Evolutionary conservation across 2,329 filamentous ascomycete genomes (phyloP).

Genomic region (Colletotrichum godetiae): DNA sequence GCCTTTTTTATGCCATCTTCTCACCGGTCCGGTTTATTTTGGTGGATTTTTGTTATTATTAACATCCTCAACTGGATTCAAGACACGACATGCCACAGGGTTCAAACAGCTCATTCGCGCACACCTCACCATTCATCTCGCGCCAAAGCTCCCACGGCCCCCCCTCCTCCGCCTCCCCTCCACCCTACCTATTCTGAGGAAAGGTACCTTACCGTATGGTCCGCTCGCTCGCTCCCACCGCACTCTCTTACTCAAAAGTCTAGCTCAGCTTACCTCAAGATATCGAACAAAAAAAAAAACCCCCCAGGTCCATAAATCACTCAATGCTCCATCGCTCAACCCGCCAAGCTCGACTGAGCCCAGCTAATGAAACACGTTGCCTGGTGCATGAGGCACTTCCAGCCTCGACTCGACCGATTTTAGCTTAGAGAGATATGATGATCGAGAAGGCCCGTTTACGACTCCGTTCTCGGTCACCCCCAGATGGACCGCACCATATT

Average conservation of each 20-base stretch:
- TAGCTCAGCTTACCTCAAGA: neutral
- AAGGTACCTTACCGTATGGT: neutral
- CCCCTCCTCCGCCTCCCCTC: neutral
- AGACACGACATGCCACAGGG: constrained; percentile 31
- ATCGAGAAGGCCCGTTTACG: constrained; percentile 33
- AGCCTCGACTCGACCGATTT: constrained; percentile 24
- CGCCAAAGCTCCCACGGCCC: neutral
- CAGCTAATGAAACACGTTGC: constrained; percentile 32
- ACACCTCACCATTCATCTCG: constrained; percentile 11
- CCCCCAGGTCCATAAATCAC: constrained; percentile 29
- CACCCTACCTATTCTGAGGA: neutral
- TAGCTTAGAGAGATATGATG: constrained; percentile 16
- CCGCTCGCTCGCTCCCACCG: constrained; percentile 11
- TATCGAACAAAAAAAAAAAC: neutral
- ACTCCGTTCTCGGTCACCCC: constrained; percentile 32
- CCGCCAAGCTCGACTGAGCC: constrained; percentile 31
- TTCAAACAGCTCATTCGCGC: constrained; percentile 23
- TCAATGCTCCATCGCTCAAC: constrained; percentile 31
- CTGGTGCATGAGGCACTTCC: constrained; percentile 30
- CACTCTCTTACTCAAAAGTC: neutral
- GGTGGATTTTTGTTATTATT: constrained; percentile 22
- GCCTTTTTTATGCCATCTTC: constrained; percentile 11
- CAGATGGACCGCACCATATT: constrained; percentile 23
- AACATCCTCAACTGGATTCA: constrained; percentile 25
- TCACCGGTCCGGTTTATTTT: constrained; percentile 30